Evolutionary conservation across 495 filamentous ascomycete species (phyloP).

Genomic region (Hypoxylon trugodes): DNA sequence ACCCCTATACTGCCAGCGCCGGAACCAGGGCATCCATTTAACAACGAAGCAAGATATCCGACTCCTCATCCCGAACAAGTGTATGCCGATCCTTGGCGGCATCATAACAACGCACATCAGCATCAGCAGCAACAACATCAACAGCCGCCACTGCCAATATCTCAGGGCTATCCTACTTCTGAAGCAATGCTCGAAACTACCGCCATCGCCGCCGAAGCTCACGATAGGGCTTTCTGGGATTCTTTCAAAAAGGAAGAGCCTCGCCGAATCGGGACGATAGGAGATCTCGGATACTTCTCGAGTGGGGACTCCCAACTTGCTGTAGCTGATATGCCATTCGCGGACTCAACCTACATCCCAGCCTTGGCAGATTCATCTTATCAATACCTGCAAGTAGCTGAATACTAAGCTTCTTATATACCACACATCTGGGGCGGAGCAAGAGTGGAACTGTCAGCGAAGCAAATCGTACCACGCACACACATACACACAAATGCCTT

Average conservation of each 20-base stretch:
- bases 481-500: too few species aligned
- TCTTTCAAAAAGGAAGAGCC: constrained; percentile 45
- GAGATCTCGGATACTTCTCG: constrained; percentile 53
- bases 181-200: constrained; percentile 26
- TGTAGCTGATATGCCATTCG: constrained; percentile 36
- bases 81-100: constrained; percentile 26
- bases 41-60: constrained; percentile 19
- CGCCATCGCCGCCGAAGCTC: constrained; percentile 26
- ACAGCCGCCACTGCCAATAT: too few species aligned
- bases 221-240: constrained; percentile 35
- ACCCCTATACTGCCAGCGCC: constrained; percentile 35
- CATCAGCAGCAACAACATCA: constrained; percentile 10
- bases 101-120: constrained; percentile 23
- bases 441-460: neutral
- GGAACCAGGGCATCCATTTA: constrained; percentile 20
- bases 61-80: constrained; percentile 31
- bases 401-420: constrained; percentile 17
- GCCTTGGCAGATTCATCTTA: constrained; percentile 20
- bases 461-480: neutral
- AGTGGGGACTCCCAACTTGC: constrained; percentile 43
- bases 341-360: constrained; percentile 28
- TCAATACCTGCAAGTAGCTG: constrained; percentile 25
- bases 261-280: constrained; percentile 46
- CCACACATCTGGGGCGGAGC: too few species aligned
- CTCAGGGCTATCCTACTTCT: constrained; percentile 16